Evolutionary conservation across 306 rosid species (phyloP), one percentile per base, ranked within the genome.

Genomic region (Prunus fruticosa): DNA sequence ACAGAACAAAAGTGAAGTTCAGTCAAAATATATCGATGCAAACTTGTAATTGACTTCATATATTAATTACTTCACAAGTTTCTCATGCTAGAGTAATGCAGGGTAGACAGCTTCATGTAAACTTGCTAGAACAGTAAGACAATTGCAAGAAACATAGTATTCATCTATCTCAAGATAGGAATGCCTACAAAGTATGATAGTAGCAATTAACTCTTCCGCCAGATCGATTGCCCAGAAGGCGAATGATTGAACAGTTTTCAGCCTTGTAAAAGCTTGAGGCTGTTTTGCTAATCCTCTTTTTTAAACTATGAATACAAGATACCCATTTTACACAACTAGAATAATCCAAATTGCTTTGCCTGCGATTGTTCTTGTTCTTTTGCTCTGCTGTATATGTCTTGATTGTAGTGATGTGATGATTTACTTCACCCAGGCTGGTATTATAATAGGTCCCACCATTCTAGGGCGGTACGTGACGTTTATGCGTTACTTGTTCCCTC

Each of bases 361-460:
- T 47, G 52, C 14, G 12, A 47, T 13, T 62, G 10, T 25, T 62
- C 67, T 23, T 23, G 11, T 23, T 12, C 16, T 38, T 38, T 7
- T 6, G 43, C 43, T 38, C 34, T 23, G 16, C 16, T 22, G 12
- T 62, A 25, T 19, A 62, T 62, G 15, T 22, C 67, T 62, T 62
- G 38, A 28, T 25, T 10, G 6, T 22, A 62, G 28, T 28, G 1
- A 15, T 62, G 28, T 22, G 34, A 22, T 62, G 67, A 62, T 62
- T 11, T 13, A 30, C 19, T 63, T 25, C 45, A 11, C 30, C 58
- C 70, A 74, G 69, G 78, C 78, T 45, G 80, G 80, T 53, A 67
- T 66, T 12, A 22, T 76, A 25, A 54, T 76, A n/a, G 80, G 80
- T 66, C 80, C 74, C 53, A 67, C 80, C 27, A 8, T 53, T 54